Evolutionary conservation across 2,329 filamentous ascomycete species (phyloP).

Genomic region (Beauveria caledonica): DNA sequence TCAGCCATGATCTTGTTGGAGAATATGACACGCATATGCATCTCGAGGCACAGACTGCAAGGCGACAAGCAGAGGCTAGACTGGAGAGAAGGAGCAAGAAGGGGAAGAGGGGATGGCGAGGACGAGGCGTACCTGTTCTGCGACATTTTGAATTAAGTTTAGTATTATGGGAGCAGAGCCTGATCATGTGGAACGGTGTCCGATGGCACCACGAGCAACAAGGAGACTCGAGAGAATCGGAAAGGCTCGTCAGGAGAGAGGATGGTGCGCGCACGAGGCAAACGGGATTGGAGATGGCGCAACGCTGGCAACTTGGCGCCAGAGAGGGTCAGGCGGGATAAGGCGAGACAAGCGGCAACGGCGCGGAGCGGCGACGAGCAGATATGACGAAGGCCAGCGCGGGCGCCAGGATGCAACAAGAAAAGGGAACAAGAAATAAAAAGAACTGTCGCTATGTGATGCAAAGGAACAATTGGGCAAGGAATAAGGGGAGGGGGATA

Average conservation of each 20-base stretch:
- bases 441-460: neutral
- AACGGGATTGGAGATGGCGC: neutral
- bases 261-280: neutral
- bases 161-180: constrained; percentile 3
- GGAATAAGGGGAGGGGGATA: neutral
- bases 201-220: neutral
- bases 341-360: neutral
- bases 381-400: neutral
- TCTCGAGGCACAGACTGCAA: no score
- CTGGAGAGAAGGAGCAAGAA: neutral
- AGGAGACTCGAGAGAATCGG: neutral
- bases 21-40: neutral
- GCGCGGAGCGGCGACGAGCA: neutral
- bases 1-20: neutral
- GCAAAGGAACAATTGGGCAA: neutral
- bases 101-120: neutral
- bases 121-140: constrained; percentile 12
- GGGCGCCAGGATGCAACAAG: neutral
- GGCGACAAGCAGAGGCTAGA: neutral
- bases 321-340: neutral
- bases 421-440: neutral
- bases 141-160: constrained; percentile 12
- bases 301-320: neutral
- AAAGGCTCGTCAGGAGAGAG: neutral
- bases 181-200: neutral